These are phyloP conservation scores for Kwoniella sp. DNA, from an alignment of 768 basidiomycete genomes.

Conservation along the genomic window DNA sequence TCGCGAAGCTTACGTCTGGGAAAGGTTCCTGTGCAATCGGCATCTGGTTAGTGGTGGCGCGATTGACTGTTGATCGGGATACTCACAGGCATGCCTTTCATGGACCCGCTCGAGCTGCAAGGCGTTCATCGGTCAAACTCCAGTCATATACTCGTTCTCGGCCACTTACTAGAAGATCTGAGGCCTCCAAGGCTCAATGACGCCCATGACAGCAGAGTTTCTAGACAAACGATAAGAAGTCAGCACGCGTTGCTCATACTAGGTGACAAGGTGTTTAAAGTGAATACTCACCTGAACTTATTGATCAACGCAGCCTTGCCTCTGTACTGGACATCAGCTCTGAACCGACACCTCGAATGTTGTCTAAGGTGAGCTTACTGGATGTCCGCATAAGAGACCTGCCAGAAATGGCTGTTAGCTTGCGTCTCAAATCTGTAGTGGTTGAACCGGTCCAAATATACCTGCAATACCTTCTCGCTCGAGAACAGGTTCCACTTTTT, in stretches of 20 bases:
- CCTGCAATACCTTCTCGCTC: slow-evolving; percentile 55
- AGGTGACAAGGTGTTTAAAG: not conserved
- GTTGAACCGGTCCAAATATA: slow-evolving; percentile 17
- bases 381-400: slow-evolving; percentile 54
- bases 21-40: slow-evolving; percentile 36
- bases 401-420: slow-evolving; percentile 11
- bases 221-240: slow-evolving; percentile 21
- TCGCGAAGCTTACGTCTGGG: slow-evolving; percentile 31
- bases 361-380: slow-evolving; percentile 34
- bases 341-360: not conserved
- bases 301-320: slow-evolving; percentile 50
- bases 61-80: not conserved
- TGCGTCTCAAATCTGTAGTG: not conserved
- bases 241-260: not conserved
- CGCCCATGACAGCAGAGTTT: slow-evolving; percentile 51
- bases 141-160: no score
- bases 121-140: no score
- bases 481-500: slow-evolving; percentile 54
- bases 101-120: slow-evolving; percentile 39
- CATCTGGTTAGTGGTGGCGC: slow-evolving; percentile 4
- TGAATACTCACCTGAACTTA: slow-evolving; percentile 47
- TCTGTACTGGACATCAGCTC: slow-evolving; percentile 21
- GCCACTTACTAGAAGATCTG: slow-evolving; percentile 46
- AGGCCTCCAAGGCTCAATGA: slow-evolving; percentile 50
- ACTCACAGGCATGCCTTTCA: slow-evolving; percentile 38